Percentiles rank a stretch among this genome's conserved stretches.
These are phyloP conservation scores for Arthrobotrys sphaeroides DNA, from an alignment of 2,329 filamentous ascomycete genomes.

Conservation along the genomic window DNA sequence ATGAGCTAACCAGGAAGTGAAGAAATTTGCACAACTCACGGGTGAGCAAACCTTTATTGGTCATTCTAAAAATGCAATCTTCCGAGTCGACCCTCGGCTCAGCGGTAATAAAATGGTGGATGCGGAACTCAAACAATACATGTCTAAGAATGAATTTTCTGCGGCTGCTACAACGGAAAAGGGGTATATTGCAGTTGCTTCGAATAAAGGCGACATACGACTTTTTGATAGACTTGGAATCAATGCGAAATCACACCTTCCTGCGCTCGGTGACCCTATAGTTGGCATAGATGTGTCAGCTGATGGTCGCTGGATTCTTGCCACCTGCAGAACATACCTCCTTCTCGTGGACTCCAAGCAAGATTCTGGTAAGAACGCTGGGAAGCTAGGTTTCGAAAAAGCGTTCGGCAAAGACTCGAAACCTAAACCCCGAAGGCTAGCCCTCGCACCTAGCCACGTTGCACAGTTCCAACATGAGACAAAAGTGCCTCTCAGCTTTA, in stretches of 20 bases:
- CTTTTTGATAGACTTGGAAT: conserved; percentile 96
- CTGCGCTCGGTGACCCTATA: conserved; percentile 92
- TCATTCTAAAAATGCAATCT: conserved; percentile 90
- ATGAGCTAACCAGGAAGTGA: conserved; percentile 58
- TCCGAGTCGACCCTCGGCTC: conserved; percentile 90
- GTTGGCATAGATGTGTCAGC: conserved; percentile 94
- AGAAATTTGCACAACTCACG: conserved; percentile 98
- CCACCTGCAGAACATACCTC: conserved; percentile 92
- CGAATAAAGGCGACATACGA: conserved; percentile 96
- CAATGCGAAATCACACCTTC: conserved; percentile 96
- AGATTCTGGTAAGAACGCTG: conserved; percentile 92
- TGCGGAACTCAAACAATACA: conserved; percentile 91
- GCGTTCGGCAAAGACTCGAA: conserved; percentile 91
- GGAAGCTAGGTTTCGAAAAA: conserved; percentile 97
- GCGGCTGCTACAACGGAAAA: conserved; percentile 93
- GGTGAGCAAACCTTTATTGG: conserved; percentile 94
- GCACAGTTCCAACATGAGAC: conserved; percentile 98
- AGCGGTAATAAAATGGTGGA: conserved; percentile 93
- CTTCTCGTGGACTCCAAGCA: conserved; percentile 92
- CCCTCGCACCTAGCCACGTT: conserved; percentile 87
- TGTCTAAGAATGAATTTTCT: conserved; percentile 96
- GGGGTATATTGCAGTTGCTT: conserved; percentile 94
- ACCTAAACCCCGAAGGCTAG: conserved; percentile 88
- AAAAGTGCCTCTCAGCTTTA: conserved; percentile 84
- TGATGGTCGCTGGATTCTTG: conserved; percentile 93